phyloP scores from a whole-genome alignment of 2,329 filamentous ascomycete species.

The Calonectria pseudoturangicola region DNA sequence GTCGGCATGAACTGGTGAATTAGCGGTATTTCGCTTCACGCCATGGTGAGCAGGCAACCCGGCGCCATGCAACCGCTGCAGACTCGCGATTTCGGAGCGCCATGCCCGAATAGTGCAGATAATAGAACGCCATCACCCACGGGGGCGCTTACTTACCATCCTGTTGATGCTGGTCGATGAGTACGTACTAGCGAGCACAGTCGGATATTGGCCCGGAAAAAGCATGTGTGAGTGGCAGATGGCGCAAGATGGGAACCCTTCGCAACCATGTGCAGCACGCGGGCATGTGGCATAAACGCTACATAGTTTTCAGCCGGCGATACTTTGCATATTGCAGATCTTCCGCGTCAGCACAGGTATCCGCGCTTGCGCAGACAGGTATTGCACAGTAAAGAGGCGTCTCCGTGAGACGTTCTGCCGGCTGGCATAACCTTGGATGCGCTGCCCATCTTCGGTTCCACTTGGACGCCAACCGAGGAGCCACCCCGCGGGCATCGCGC shows the following conservation, averaged over 20 bases:
- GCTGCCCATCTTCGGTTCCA: conserved; percentile 35
- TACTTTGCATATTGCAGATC: conserved; percentile 34
- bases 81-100: conserved; percentile 25
- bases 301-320: conserved; percentile 38
- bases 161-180: conserved; percentile 8
- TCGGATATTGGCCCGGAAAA: conserved; percentile 33
- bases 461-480: conserved; percentile 43
- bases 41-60: conserved; percentile 38
- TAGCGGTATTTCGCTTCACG: conserved; percentile 48
- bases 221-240: conserved; percentile 30
- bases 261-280: conserved; percentile 43
- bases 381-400: conserved; percentile 32
- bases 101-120: conserved; percentile 36
- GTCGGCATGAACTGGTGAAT: conserved; percentile 45
- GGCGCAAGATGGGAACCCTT: conserved; percentile 44
- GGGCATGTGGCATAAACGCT: conserved; percentile 40
- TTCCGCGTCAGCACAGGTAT: conserved; percentile 35
- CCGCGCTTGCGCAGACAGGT: conserved; percentile 29
- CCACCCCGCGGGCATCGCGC: conserved; percentile 54
- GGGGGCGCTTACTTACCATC: conserved; percentile 23
- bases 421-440: conserved; percentile 41
- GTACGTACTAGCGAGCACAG: conserved; percentile 13
- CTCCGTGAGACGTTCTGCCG: conserved; percentile 42
- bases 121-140: conserved; percentile 31
- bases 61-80: conserved; percentile 39